These are phyloP conservation scores for Dactylellina sp. DNA, from an alignment of 2,329 filamentous ascomycete species.

Conservation along the genomic window DNA sequence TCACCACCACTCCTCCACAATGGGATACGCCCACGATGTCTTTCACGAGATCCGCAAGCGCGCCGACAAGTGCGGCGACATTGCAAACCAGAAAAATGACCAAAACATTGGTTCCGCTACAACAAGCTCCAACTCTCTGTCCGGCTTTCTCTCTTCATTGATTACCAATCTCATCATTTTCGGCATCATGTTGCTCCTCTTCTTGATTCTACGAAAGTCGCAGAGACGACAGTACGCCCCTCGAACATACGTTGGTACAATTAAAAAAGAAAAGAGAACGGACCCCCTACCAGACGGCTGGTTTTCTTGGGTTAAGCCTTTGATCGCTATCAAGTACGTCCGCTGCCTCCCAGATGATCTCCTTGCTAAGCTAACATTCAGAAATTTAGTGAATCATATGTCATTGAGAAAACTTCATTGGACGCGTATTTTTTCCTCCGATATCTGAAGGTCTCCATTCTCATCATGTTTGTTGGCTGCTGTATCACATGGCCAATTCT, in stretches of 20 bases:
- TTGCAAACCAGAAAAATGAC: slow-evolving; percentile 58
- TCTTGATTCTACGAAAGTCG: slow-evolving; percentile 67
- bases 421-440: slow-evolving; percentile 92
- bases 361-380: slow-evolving; percentile 64
- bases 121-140: slow-evolving; percentile 63
- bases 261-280: slow-evolving; percentile 64
- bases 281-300: slow-evolving; percentile 47
- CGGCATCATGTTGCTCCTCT: slow-evolving; percentile 66
- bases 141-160: slow-evolving; percentile 67
- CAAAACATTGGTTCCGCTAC: slow-evolving; percentile 61
- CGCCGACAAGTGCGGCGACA: slow-evolving; percentile 33
- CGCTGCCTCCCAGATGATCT: slow-evolving; percentile 59
- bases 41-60: slow-evolving; percentile 42
- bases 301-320: slow-evolving; percentile 30
- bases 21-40: slow-evolving; percentile 54
- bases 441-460: slow-evolving; percentile 81
- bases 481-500: slow-evolving; percentile 87
- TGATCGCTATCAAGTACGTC: slow-evolving; percentile 54
- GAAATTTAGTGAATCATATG: slow-evolving; percentile 76
- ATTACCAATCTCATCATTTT: slow-evolving; percentile 66
- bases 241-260: slow-evolving; percentile 69
- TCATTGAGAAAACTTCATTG: slow-evolving; percentile 89
- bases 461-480: slow-evolving; percentile 85
- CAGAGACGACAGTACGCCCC: slow-evolving; percentile 69
- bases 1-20: slow-evolving; percentile 41